phyloP scores from a whole-genome alignment of 2,329 filamentous ascomycete genomes.

The Fusarium veterinarium region DNA sequence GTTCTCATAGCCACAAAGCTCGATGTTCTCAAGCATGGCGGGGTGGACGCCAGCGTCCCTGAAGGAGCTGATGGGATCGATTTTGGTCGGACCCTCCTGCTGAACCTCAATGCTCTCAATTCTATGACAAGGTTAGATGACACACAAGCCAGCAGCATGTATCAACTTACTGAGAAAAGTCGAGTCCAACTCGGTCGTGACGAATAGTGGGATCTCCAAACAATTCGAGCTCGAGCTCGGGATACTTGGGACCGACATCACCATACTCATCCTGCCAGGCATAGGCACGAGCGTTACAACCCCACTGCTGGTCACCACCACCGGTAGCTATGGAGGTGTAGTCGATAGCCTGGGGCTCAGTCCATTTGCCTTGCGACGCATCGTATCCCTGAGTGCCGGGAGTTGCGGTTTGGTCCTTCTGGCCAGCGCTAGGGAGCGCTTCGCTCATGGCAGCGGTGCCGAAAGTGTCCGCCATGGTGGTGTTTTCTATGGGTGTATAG shows the following conservation, averaged over 20 bases:
- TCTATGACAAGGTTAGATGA: conserved; percentile 53
- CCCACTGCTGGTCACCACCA: conserved; percentile 53
- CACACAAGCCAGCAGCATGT: conserved; percentile 24
- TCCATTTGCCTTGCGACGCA: conserved; percentile 61
- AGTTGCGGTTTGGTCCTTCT: neutral
- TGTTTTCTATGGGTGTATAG: neutral
- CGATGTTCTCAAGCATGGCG: conserved; percentile 80
- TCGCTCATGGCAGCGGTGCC: conserved; percentile 5
- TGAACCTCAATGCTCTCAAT: conserved; percentile 65
- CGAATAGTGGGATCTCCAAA: conserved; percentile 71
- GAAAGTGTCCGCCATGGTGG: conserved; percentile 29
- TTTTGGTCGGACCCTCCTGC: conserved; percentile 67
- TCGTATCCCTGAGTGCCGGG: conserved; percentile 32
- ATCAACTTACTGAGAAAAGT: conserved; percentile 69
- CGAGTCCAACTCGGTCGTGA: conserved; percentile 63
- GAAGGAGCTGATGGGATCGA: conserved; percentile 69
- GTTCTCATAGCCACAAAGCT: conserved; percentile 74
- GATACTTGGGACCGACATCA: conserved; percentile 80
- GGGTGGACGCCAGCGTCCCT: conserved; percentile 86
- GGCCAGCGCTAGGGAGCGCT: conserved; percentile 3
- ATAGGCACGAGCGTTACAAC: conserved; percentile 73
- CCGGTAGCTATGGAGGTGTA: conserved; percentile 53
- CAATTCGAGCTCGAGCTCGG: conserved; percentile 78
- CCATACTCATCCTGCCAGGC: conserved; percentile 88
- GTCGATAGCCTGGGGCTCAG: conserved; percentile 58